Evolutionary conservation across 2,329 filamentous ascomycete species (phyloP).

Genomic region (Stachybotrys chlorohalonatus): DNA sequence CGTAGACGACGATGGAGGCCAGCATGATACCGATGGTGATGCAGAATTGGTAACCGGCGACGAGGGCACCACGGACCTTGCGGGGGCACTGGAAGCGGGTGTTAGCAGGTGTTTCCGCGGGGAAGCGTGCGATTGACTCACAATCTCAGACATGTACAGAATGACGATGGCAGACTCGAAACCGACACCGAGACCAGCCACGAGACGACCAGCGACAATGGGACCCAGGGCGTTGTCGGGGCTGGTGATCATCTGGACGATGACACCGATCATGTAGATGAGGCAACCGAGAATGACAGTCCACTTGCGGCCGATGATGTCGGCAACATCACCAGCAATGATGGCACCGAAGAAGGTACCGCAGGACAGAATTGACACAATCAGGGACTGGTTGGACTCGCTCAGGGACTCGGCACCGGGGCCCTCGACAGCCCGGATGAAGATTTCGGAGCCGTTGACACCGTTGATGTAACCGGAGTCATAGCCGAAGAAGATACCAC

Average conservation of each 20-base stretch:
- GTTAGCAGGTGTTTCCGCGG: not conserved
- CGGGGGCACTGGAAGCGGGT: conserved; percentile 36
- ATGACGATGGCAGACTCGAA: conserved; percentile 75
- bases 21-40: conserved; percentile 72
- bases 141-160: conserved; percentile 81
- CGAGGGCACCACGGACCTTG: conserved; percentile 68
- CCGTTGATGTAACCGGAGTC: conserved; percentile 70
- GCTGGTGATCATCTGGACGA: conserved; percentile 53
- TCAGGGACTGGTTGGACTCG: conserved; percentile 40
- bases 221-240: conserved; percentile 41
- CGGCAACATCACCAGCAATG: conserved; percentile 68
- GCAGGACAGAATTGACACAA: conserved; percentile 69
- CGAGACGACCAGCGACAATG: conserved; percentile 63
- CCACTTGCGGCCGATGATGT: conserved; percentile 63
- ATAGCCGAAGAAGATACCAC: conserved; percentile 71
- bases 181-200: conserved; percentile 71
- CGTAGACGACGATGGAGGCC: conserved; percentile 67
- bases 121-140: conserved; percentile 19
- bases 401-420: conserved; percentile 20
- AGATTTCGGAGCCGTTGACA: conserved; percentile 43
- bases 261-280: conserved; percentile 61
- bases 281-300: conserved; percentile 63
- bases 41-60: conserved; percentile 78
- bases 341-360: conserved; percentile 73
- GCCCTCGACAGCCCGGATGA: conserved; percentile 43